Evolutionary conservation across 257 asterid species (phyloP), one percentile per base, ranked within the genome.

Genomic region (Ilex asprella): DNA sequence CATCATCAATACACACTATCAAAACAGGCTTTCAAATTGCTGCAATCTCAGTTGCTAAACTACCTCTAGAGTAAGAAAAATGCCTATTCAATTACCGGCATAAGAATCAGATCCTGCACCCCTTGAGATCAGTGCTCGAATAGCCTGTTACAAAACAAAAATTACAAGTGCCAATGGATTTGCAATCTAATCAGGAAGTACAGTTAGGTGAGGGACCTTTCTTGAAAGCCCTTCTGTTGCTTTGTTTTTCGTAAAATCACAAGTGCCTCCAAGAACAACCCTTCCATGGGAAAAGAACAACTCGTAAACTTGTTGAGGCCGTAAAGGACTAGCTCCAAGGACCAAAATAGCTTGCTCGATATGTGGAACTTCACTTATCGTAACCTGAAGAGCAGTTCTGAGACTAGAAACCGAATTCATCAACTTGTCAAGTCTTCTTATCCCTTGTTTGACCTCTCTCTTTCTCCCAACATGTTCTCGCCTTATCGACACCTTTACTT

Each of bases 261-360:
- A 53, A 53, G 57, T 10, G 11, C 5, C 94, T 39, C 77, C 80
- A 5, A 70, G 64, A 70, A 71, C 68, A 35, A 61, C 67, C 70
- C 70, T 77, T 35, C 73, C 80, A 3, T 60, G 73, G 2, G 81
- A 59, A 73, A 92, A 85, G 61, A 74, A 76, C 78, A 89, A 74
- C 69, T 92, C 99, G 65, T 82, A 92, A 58, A 83, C 81, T 78
- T 83, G 86, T 47, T 79, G 69, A 35, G 99, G 97, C 79, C 97
- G 84, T 60, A 86, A 64, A 57, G 97, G 89, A 82, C 95, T 89
- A 46, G 96, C 82, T 55, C 99, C 99, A 59, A 92, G 84, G 65
- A 85, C 84, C 73, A 92, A 74, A 54, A 78, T 63, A 14, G 85
- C 73, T 58, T 75, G 81, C 68, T 85, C 89, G 12, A 86, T 65